Evolutionary conservation across 1,284 basidiomycete species (phyloP), one percentile per base, ranked within the genome.

Genomic region (Quambalaria eucalypti): DNA sequence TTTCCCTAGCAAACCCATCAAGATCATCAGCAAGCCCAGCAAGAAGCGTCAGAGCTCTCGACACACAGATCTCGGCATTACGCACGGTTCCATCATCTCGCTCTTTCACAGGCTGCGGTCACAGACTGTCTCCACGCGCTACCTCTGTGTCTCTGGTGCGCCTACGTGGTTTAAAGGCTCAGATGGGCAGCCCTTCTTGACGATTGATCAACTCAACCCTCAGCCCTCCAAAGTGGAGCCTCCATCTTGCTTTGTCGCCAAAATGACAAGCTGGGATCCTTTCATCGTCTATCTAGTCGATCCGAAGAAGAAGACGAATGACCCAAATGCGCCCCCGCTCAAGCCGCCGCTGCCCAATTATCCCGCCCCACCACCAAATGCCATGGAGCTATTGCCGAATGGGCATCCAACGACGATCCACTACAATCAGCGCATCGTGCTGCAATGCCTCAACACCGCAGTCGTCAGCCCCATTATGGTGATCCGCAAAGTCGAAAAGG

Each of bases 401-500:
- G 55, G 51, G 19, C 14, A 30, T 19, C 10, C 38, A 38, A 60
- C 59, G 55, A 63, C 68, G 33, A 86, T 97, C 56, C 89, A 91
- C 76, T 96, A 95, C 81, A 97, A 97, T 72, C 88, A 92, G 74
- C 91, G 90, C 0, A 86, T 97, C 48, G 89, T 97, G 29, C 78
- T 97, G 19, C 93, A 97, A 73, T 96, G 91, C 67, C 80, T 96
- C 60, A 88, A 87, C 7, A 93, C 92, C 1, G 92, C 91, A 21
- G 86, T 90, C 26, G 87, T 92, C 65, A 90, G 88, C 56, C 92
- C 92, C 7, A 84, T 91, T 26, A 82, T 97, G 57, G 87, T 96
- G 75, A 87, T 97, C 65, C 87, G 92, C 48, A 89, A 90, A 71
- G 88, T 93, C 57, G 91, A 95, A 65, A 86, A 88, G 70, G 87